These are phyloP conservation scores for Lasiodiplodia citricola DNA, from an alignment of 2,329 filamentous ascomycete species.

Conservation along the genomic window DNA sequence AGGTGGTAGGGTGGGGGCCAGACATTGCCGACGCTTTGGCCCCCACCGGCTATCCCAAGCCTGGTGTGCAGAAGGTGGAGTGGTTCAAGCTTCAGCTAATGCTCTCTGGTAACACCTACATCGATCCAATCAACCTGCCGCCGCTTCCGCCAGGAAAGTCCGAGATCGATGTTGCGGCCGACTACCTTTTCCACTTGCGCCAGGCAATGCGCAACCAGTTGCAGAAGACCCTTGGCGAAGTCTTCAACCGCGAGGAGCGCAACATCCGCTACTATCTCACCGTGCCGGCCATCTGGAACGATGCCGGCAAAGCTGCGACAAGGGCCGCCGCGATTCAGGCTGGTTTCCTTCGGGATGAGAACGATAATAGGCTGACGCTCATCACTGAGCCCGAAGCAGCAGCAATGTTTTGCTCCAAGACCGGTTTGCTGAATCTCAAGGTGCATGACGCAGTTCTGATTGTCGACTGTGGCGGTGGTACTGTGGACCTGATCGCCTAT, in stretches of 20 bases:
- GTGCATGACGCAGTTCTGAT: constrained; percentile 98
- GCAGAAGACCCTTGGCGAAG: constrained; percentile 94
- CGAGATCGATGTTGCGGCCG: constrained; percentile 98
- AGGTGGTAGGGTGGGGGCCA: constrained; percentile 98
- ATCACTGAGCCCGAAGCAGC: constrained; percentile 97
- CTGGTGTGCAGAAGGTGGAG: constrained; percentile 97
- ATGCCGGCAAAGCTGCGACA: constrained; percentile 96
- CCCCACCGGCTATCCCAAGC: constrained; percentile 96
- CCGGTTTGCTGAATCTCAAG: constrained; percentile 92
- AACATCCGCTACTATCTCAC: constrained; percentile 98
- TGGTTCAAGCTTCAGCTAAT: constrained; percentile 99
- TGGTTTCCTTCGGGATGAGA: constrained; percentile 94
- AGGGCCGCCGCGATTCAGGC: constrained; percentile 95
- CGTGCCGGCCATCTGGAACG: constrained; percentile 99
- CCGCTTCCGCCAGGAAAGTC: constrained; percentile 97
- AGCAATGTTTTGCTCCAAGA: constrained; percentile 97
- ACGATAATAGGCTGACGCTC: constrained; percentile 92
- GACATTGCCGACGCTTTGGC: constrained; percentile 97
- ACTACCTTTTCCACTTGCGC: constrained; percentile 97
- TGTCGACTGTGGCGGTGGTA: constrained; percentile 97
- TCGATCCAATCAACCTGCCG: constrained; percentile 97
- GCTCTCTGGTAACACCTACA: constrained; percentile 98
- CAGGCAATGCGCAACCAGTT: constrained; percentile 96
- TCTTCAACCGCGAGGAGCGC: constrained; percentile 96
- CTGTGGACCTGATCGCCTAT: constrained; percentile 98